Evolutionary conservation across 176 grass and related monocot species (phyloP), one percentile per base, ranked within the genome.

Genomic region (Poa pratensis): DNA sequence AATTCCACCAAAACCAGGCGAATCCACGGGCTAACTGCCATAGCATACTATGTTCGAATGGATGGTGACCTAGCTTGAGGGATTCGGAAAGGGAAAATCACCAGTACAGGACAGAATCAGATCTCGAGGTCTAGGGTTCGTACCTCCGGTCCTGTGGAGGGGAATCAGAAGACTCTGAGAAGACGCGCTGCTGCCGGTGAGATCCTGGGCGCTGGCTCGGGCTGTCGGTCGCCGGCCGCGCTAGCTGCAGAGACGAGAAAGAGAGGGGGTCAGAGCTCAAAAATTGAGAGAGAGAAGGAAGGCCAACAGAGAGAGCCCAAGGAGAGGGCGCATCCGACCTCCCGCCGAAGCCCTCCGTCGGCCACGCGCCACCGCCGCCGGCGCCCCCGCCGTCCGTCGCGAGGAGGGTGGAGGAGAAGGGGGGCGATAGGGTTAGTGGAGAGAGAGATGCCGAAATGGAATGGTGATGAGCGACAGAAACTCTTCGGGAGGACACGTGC

Each of bases 71-170:
- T 73, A 28, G 6, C 69, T 26, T 17, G 69, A 2, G 9, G 45
- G 70, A 73, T 74, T 50, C 0, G 70, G 2, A 26, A 50, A 5
- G 42, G 70, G 70, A 0, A 2, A 17, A 49, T 50, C 45, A 50
- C 3, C 45, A 50, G 24, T 27, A 50, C 69, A 49, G 23, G 2
- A 27, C 22, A 22, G 3, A 73, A 49, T 73, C 69, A 73, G 69
- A 73, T 73, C 69, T 49, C 24, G 69, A 49, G 69, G 70, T 5
- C 43, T 74, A 74, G 70, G 70, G 43, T 50, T 70, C 26, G 69
- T 50, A 74, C 70, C 70, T 74, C 45, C 0, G 68, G 13, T 3
- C 24, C 13, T 15, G 69, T 24, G 46, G 58, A 2, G 7, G 43
- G 45, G 14, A 14, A 50, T 74, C 43, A 26, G 69, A 13, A 6